Conservation (phyloP, 1,284 basidiomycete species). For the Blastosporella zonata region DNA sequence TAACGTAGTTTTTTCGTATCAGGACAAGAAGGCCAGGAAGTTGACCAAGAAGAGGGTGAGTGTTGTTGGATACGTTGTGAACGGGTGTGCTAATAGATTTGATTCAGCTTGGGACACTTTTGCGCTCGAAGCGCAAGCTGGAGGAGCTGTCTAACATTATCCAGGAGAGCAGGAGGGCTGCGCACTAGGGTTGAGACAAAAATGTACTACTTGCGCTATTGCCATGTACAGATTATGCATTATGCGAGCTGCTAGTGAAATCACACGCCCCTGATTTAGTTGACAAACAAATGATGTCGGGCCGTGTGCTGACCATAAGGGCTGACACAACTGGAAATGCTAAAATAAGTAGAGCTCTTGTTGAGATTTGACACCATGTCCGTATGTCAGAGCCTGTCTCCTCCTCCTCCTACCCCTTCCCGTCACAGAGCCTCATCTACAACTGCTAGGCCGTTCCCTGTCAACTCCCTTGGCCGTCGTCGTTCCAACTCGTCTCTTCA, state of each 20-base stretch:
- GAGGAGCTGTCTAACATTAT: constrained; percentile 92
- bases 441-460: constrained; percentile 52
- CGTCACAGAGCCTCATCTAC: constrained; percentile 62
- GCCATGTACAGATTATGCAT: constrained; percentile 12
- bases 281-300: neutral
- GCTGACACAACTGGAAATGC: constrained; percentile 11
- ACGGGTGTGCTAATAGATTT: constrained; percentile 7
- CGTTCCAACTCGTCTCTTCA: constrained; percentile 34
- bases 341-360: neutral
- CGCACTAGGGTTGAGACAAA: constrained; percentile 44
- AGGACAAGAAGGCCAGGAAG: constrained; percentile 99
- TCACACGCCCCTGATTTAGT: too few species aligned
- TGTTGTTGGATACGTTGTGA: constrained; percentile 18
- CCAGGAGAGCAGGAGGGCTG: constrained; percentile 83
- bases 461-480: constrained; percentile 53
- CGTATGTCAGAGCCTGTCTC: constrained; percentile 26
- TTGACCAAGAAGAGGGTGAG: constrained; percentile 96
- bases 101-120: constrained; percentile 84
- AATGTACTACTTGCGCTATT: constrained; percentile 3
- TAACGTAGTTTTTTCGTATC: constrained; percentile 10
- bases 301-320: constrained; percentile 10
- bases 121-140: constrained; percentile 96
- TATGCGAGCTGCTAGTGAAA: neutral
- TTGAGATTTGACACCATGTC: constrained; percentile 21
- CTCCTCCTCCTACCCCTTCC: constrained; percentile 30